Evolutionary conservation across 176 grass and related monocot species (phyloP).

Genomic region (Carex pumila): DNA sequence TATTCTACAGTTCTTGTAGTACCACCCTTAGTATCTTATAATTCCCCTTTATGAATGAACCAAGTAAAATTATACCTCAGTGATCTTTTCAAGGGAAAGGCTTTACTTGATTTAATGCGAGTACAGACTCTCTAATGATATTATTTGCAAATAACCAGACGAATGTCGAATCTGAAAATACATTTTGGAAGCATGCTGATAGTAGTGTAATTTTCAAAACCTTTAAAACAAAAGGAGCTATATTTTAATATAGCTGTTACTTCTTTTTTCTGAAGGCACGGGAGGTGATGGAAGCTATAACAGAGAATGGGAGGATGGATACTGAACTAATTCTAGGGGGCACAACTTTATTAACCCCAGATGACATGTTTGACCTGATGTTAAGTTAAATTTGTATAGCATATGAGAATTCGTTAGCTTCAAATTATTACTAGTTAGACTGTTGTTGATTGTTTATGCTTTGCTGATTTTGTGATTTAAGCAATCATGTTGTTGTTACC

Average conservation of each 20-base stretch:
- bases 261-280: conserved; percentile 44
- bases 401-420: not conserved
- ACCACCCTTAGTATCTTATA: not conserved
- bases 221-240: not conserved
- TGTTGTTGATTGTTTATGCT: not conserved
- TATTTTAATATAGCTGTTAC: not conserved
- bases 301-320: conserved; percentile 58
- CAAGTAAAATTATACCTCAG: not conserved
- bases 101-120: not conserved
- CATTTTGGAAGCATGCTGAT: not conserved
- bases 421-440: not conserved
- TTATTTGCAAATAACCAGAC: not conserved
- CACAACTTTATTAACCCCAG: conserved; percentile 72
- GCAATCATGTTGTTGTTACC: not conserved
- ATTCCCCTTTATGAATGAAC: not conserved
- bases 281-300: conserved; percentile 80
- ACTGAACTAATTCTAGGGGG: conserved; percentile 85
- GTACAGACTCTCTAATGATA: not conserved
- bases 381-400: conserved; percentile 37
- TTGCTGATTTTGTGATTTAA: not conserved
- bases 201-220: not conserved
- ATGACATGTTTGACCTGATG: conserved; percentile 90
- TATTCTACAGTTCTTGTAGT: not conserved
- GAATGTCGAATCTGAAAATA: not conserved
- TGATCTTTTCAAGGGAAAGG: not conserved